Evolutionary conservation across 257 asterid species (phyloP).

Genomic region (Solanum lycopersicoides): DNA sequence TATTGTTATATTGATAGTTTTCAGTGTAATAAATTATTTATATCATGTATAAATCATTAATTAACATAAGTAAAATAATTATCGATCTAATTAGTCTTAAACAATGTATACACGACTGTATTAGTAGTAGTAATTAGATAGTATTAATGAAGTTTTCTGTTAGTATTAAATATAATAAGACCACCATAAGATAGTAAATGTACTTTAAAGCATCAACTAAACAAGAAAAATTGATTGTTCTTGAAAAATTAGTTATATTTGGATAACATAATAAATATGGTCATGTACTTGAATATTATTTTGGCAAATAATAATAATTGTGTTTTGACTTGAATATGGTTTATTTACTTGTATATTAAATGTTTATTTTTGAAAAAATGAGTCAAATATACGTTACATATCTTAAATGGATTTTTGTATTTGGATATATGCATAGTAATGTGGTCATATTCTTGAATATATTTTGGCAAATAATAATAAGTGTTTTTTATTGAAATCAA

Average conservation of each 20-base stretch:
- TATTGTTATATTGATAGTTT: background rate
- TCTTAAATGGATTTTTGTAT: background rate
- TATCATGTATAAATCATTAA: background rate
- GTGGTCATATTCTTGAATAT: background rate
- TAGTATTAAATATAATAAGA: background rate
- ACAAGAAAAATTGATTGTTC: background rate
- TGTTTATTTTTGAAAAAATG: background rate
- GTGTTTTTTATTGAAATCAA: background rate
- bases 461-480: background rate
- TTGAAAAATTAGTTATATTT: background rate
- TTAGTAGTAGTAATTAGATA: background rate
- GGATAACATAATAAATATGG: background rate
- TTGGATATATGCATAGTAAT: background rate
- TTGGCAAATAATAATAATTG: background rate
- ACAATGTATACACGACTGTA: background rate
- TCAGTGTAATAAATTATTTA: background rate
- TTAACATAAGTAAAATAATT: background rate
- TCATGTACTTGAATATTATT: background rate
- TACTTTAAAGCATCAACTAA: background rate
- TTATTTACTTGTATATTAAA: too few species aligned
- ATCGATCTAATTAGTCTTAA: background rate
- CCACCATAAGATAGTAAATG: background rate
- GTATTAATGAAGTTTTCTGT: background rate
- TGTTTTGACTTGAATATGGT: background rate
- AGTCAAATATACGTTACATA: background rate